A percentile compares a stretch with the other conserved stretches of the same genome.
phyloP scores from a whole-genome alignment of 495 filamentous ascomycete genomes.

The Annulohypoxylon stygium region DNA sequence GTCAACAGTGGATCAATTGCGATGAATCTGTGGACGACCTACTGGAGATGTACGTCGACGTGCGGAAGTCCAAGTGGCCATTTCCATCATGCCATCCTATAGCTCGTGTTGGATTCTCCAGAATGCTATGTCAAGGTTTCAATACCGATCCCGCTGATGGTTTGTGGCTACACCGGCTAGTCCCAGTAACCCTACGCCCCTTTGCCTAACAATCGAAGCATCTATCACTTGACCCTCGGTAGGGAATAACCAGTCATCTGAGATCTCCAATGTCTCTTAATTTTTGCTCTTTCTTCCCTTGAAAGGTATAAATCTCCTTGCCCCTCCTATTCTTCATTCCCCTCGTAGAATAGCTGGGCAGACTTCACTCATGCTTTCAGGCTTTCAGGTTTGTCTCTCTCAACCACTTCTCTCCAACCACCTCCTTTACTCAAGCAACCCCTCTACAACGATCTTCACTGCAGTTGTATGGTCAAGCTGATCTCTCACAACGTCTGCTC shows the following conservation, averaged over 20 bases:
- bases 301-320: constrained; percentile 28
- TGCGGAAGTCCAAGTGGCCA: constrained; percentile 42
- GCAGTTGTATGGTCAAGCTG: constrained; percentile 22
- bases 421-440: background rate
- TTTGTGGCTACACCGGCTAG: constrained; percentile 26
- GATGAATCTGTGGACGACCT: constrained; percentile 22
- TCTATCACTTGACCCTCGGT: constrained; percentile 30
- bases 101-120: constrained; percentile 21
- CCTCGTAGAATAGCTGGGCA: background rate
- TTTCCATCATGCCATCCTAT: constrained; percentile 5
- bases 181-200: constrained; percentile 9
- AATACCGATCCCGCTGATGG: constrained; percentile 43
- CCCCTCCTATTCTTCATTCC: constrained; percentile 5
- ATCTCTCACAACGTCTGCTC: constrained; percentile 24
- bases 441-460: constrained; percentile 8
- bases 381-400: constrained; percentile 20
- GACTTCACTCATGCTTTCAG: constrained; percentile 34
- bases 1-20: constrained; percentile 38
- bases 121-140: constrained; percentile 36
- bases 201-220: constrained; percentile 2
- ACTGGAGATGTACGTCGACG: constrained; percentile 27
- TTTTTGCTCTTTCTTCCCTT: constrained; percentile 18
- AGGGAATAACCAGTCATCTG: constrained; percentile 19
- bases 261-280: constrained; percentile 23
- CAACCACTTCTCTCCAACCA: background rate